Base-by-base conservation (phyloP, 768 basidiomycete species). In the Pholiota conissans region DNA sequence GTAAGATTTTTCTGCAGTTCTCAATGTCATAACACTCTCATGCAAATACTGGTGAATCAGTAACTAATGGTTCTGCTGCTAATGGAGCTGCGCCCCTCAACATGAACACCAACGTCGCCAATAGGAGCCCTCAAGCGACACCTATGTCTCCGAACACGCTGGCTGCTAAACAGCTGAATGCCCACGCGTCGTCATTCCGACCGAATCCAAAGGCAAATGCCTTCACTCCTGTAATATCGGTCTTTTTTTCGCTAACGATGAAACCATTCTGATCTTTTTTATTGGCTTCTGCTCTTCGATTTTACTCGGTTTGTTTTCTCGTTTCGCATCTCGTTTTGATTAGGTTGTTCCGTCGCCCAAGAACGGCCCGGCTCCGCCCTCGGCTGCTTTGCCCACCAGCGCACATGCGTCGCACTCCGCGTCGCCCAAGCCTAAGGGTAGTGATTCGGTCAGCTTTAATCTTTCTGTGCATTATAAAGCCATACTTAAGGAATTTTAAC, bases 161-260 rank as follows among this genome's bases (percentile, higher is more conserved):
- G 5, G 76, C 81, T 29, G 78, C 71, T 62, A 71, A 84, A 63
- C 84, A 89, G 63, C 71, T 98, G 65, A 97, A 97, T 63, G 91
- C 89, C 55, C 90, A 90, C 57, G 95, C 96, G 11, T 87, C 89
- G 26, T 91, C 93, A 55, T 98, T 98, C 82, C 87, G 87, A 67
- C 93, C 95, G 11, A 94, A 88, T 68, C 85, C 86, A 55, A 89
- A 89, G 77, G 91, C 91, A 66, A 80, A 78, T 69, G 76, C 84
- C 61, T 93, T 90, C 73, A 88, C 83, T 68, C 90, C 86, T 68
- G 84, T 85, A 76, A 78, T 70, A 57, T 52, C 63, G 42, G 42
- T 56, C 64, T 58, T 61, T 63, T 64, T 67, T 66, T 40, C 56
- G 59, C 56, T 71, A 61, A 68, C 60, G 40, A 37, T 56, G 57